Base-by-base conservation (phyloP, 208 protist genomes). In the Phytomonas sp. region DNA sequence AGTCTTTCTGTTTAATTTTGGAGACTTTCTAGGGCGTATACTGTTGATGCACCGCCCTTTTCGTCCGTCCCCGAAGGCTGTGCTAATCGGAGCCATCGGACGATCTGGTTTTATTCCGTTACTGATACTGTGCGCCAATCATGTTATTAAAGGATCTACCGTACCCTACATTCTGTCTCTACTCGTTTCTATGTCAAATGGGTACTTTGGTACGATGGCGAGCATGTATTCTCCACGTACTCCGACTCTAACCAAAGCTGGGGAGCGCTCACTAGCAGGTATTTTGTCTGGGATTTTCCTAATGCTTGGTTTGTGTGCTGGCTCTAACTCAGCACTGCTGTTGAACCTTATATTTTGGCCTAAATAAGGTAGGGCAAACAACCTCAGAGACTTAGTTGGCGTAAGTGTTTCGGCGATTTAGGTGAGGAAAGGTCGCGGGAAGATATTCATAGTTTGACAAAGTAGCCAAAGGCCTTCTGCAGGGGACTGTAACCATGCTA, bases 201-300 rank as follows among this genome's bases (percentile, higher is more conserved):
- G 91, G 34, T 96, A 88, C 77, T 84, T 86, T 66, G 85, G 81
- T 30, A 76, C 76, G 33, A 84, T 92, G 80, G 63, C 80, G 8
- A 81, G 84, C 78, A 88, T 96, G 67, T 75, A 87, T 70, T 81
- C 78, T 61, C 75, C 87, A 19, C 70, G 75, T 36, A 81, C 75
- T 6, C 72, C 80, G 14, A 75, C 75, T 26, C 81, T 92, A 61
- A 69, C 45, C 23, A 74, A 67, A 42, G 84, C 83, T 36, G 84
- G 82, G 16, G 84, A 92, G 76, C 87, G 87, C 56, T 84, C 82
- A 29, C 45, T 89, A 16, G 87, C 87, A 2, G 84, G 61, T 16
- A 83, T 86, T 49, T 69, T 81, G 59, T 45, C 62, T 8, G 78
- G 79, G 60, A 67, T 92, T 42, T 63, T 71, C 30, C 78, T 92